These are phyloP conservation scores for Fusarium equiseti DNA, from an alignment of 2,329 filamentous ascomycete genomes.

Conservation along the genomic window DNA sequence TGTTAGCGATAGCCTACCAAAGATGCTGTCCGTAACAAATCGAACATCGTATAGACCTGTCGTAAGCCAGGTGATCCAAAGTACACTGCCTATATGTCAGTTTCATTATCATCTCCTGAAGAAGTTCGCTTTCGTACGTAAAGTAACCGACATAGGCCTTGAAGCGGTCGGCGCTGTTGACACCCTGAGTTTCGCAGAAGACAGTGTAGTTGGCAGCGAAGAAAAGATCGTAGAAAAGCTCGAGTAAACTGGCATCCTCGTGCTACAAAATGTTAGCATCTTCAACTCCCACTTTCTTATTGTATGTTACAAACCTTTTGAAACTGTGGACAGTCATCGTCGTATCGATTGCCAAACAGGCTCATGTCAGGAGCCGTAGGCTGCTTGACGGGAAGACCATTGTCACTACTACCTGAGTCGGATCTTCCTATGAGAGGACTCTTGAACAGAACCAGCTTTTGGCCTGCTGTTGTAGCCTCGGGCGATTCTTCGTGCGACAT, in stretches of 20 bases:
- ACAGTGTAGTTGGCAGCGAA: conserved; percentile 72
- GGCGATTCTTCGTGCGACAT: conserved; percentile 34
- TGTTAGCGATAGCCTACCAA: conserved; percentile 52
- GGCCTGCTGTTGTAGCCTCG: conserved; percentile 15
- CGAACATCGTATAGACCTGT: conserved; percentile 74
- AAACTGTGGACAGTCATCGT: conserved; percentile 43
- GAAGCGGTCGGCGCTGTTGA: conserved; percentile 51
- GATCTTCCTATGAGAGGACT: conserved; percentile 45
- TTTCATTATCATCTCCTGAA: accelerated
- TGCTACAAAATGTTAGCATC: conserved; percentile 41
- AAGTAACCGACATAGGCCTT: conserved; percentile 55
- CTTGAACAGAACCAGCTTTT: conserved; percentile 51
- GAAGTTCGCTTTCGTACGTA: conserved; percentile 34
- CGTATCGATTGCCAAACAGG: conserved; percentile 45
- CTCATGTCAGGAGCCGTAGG: conserved; percentile 33
- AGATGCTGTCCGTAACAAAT: conserved; percentile 73
- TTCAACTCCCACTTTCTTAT: background rate
- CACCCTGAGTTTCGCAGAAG: conserved; percentile 57
- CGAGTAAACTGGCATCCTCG: conserved; percentile 53
- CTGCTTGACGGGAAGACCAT: conserved; percentile 1
- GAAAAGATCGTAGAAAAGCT: conserved; percentile 56
- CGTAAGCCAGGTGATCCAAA: conserved; percentile 78
- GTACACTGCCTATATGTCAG: conserved; percentile 54
- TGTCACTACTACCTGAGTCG: conserved; percentile 24
- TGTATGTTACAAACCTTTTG: conserved; percentile 38